Evolutionary conservation across 2,329 filamentous ascomycete genomes (phyloP), one percentile per base, ranked within the genome.

Genomic region (Cadophora luteo-olivacea): DNA sequence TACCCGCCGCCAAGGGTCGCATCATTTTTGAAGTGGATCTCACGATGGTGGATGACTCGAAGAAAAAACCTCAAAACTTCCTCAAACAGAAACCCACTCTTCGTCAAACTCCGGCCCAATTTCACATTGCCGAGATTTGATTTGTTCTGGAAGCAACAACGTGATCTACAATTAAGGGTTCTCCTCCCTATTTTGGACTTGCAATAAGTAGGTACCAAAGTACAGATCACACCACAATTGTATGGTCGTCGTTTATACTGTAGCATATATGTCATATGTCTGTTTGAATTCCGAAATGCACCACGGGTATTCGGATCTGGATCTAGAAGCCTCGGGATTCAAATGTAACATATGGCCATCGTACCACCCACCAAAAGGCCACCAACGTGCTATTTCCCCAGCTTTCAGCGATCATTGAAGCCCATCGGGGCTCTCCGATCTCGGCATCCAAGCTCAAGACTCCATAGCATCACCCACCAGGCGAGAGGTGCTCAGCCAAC

Each of bases 31-130:
- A 64, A 54, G 62, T 64, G 62, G 62, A 64, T 57, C 62, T 64
- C 62, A 64, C 49, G 62, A 64, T 64, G 61, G 55, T 60, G 55
- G 55, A 16, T 60, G 55, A 64, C 61, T 52, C 48, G 61, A 64
- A 52, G 33, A 60, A 60, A 60, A 60, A 64, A 25, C 61, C 32
- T 64, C 62, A 45, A 55, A 55, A 48, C 24, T 64, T 64, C 55
- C 55, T 41, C 32, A 55, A 41, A 19, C 51, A 57, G 49, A 64
- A 55, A 41, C 62, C 33, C 54, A 55, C 32, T 64, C n/a, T 38
- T 64, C n/a, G 62, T n/a, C 51, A 41, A 49, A 25, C 51, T 48
- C 24, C 25, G 16, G 25, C 60, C n/a, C 2, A n/a, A n/a, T 29
- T 24, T 24, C 24, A 9, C 32, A 32, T 22, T 60, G 7, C 55